These are phyloP conservation scores for Syzygium oleosum DNA, from an alignment of 345 rosid genomes.

Conservation along the genomic window DNA sequence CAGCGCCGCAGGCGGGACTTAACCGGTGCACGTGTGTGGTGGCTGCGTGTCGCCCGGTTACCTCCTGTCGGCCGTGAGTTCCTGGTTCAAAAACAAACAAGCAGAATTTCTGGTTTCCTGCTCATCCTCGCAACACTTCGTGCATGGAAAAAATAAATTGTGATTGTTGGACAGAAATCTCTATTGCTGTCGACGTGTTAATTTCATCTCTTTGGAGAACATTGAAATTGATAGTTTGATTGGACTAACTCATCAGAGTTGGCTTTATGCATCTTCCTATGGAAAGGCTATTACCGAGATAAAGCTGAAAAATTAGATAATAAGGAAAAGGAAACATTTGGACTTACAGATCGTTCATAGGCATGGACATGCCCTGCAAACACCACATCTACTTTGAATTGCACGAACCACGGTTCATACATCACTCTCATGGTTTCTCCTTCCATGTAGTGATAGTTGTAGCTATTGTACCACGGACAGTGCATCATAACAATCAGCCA, in stretches of 20 bases:
- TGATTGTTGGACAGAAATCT: background rate
- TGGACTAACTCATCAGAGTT: background rate
- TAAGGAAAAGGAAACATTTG: background rate
- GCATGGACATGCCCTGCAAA: conserved; percentile 47
- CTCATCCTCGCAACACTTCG: background rate
- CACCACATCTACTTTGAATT: conserved; percentile 37
- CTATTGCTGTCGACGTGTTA: background rate
- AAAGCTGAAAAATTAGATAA: background rate
- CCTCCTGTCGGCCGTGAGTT: no score
- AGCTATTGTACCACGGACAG: conserved; percentile 82
- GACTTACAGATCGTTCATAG: conserved; percentile 33
- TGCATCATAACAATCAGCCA: conserved; percentile 82
- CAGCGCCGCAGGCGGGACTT: no score
- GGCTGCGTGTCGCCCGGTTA: no score
- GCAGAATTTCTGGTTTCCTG: background rate
- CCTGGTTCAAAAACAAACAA: no score
- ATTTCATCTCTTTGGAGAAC: background rate
- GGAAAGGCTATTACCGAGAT: background rate
- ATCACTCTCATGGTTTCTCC: conserved; percentile 45
- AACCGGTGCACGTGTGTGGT: no score
- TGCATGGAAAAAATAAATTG: background rate
- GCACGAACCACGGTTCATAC: conserved; percentile 35
- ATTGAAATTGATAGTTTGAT: background rate
- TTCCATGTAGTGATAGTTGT: conserved; percentile 65
- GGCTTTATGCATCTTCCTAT: background rate